Percentiles rank a stretch among this genome's conserved stretches.
Evolutionary conservation across 108 stramenopile species (phyloP).

Genomic region (Stephanodiscus triporus): DNA sequence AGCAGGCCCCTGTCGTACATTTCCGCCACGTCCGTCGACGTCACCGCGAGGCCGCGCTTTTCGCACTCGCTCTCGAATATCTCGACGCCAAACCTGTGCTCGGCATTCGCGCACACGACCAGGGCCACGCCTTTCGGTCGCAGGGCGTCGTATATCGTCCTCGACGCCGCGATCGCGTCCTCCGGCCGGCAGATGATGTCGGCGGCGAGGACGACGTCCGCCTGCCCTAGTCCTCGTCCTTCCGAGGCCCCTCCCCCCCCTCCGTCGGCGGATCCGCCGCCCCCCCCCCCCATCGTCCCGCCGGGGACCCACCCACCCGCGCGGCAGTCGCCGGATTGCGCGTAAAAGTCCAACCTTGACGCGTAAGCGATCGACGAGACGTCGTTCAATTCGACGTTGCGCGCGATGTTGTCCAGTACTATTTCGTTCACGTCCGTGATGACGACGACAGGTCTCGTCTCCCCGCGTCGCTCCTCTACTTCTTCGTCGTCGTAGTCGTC

Average conservation of each 20-base stretch:
- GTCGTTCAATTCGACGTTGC: slow-evolving; percentile 59
- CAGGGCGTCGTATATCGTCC: slow-evolving; percentile 67
- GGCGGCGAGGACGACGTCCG: slow-evolving; percentile 78
- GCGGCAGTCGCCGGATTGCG: slow-evolving; percentile 48
- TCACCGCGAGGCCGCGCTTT: slow-evolving; percentile 46
- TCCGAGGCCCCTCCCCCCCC: background rate
- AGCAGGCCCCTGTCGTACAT: slow-evolving; percentile 57
- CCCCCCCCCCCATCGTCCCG: background rate
- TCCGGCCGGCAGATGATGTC: slow-evolving; percentile 84
- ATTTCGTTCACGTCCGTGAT: slow-evolving; percentile 77
- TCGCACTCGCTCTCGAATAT: slow-evolving; percentile 66
- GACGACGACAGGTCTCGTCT: slow-evolving; percentile 28
- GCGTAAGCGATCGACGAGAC: slow-evolving; percentile 42
- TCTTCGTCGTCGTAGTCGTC: background rate
- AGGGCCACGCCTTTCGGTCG: slow-evolving; percentile 57
- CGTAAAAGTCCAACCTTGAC: slow-evolving; percentile 74
- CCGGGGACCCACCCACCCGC: slow-evolving; percentile 57
- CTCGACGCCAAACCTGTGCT: slow-evolving; percentile 87
- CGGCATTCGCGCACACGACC: slow-evolving; percentile 73
- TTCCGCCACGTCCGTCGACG: slow-evolving; percentile 46
- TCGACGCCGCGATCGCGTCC: slow-evolving; percentile 76
- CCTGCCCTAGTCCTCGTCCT: slow-evolving; percentile 29
- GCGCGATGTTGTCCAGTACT: slow-evolving; percentile 71
- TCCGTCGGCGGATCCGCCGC: background rate
- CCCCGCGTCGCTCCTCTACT: background rate